Evolutionary conservation across 164 flowering plant species (phyloP), one percentile per base, ranked within the genome.

Genomic region (Magnolia kwangsiensis): DNA sequence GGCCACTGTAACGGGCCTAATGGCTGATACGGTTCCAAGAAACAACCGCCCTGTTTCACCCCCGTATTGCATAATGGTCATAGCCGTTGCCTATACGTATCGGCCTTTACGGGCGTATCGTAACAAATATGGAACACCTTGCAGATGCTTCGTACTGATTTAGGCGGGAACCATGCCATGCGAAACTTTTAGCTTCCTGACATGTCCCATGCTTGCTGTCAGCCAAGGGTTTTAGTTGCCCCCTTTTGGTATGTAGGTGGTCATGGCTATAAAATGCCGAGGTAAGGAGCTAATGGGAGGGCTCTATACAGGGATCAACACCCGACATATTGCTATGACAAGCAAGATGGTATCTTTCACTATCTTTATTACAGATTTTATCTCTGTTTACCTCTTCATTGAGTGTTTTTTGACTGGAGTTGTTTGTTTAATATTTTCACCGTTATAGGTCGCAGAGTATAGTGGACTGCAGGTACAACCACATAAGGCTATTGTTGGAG

Each of bases 401-500:
- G 37, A 71, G 23, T 72, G 18, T 58, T 20, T 49, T 16, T 70
- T 80, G 37, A 31, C 37, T 31, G 37, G 37, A 31, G 37, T 21
- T 66, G 16, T 16, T 67, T 3, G 51, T 51, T 14, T 68, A 64
- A 31, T 74, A 7, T 24, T 72, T 78, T 69, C 49, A 49, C 49
- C 73, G 13, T 67, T 50, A 37, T 79, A 96, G 97, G 99, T 96
- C 8, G 95, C 90, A 69, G 94, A 91, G 77, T 92, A 88, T 79
- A 83, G 89, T 64, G 99, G 99, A 9, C 76, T 96, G 75, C 85
- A 74, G 69, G 88, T 92, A 27, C 99, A 96, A 79, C 99, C 99
- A 7, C 97, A 96, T 85, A 96, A 96, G 86, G 97, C 99, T 58
- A 93, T 96, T 83, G 97, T 94, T 80, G 99, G 99, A 75, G 96